Conservation (phyloP, 192 early-diverging fungal species). For the Mortierella alpina region DNA sequence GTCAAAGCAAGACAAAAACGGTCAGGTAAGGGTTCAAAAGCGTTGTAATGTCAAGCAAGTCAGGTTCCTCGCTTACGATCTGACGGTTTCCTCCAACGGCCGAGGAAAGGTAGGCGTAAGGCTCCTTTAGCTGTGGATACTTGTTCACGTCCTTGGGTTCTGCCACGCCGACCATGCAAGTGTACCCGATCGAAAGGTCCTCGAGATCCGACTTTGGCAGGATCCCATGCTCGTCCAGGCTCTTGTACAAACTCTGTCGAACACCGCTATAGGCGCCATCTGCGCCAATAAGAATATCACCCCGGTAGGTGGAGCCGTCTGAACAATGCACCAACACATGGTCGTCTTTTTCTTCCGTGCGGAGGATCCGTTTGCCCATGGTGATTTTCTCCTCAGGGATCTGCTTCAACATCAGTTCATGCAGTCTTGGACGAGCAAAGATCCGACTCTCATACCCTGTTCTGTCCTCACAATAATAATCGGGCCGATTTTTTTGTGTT, state of each 20-base stretch:
- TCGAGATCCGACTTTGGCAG: constrained; percentile 16
- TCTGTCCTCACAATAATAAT: background rate
- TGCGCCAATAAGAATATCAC: constrained; percentile 29
- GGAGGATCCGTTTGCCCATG: constrained; percentile 8
- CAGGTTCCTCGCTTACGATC: background rate
- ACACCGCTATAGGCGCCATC: constrained; percentile 34
- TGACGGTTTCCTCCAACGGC: background rate
- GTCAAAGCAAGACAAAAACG: background rate
- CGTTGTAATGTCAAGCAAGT: no score
- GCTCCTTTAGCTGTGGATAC: constrained; percentile 24
- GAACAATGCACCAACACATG: constrained; percentile 11
- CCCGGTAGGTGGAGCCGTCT: constrained; percentile 7
- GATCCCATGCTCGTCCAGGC: background rate
- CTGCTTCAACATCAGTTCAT: constrained; percentile 18
- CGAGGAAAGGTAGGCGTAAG: background rate
- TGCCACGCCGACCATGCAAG: constrained; percentile 15
- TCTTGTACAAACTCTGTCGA: constrained; percentile 22
- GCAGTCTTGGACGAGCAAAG: constrained; percentile 22
- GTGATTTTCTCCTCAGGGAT: constrained; percentile 19
- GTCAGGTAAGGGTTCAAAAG: background rate
- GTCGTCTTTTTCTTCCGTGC: constrained; percentile 7
- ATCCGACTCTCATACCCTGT: constrained; percentile 12
- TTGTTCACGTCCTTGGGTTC: constrained; percentile 5
- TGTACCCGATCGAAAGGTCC: constrained; percentile 5
- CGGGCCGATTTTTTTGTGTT: background rate